Conservation (phyloP, 2,329 filamentous ascomycete species). For the Ascochyta lentis region DNA sequence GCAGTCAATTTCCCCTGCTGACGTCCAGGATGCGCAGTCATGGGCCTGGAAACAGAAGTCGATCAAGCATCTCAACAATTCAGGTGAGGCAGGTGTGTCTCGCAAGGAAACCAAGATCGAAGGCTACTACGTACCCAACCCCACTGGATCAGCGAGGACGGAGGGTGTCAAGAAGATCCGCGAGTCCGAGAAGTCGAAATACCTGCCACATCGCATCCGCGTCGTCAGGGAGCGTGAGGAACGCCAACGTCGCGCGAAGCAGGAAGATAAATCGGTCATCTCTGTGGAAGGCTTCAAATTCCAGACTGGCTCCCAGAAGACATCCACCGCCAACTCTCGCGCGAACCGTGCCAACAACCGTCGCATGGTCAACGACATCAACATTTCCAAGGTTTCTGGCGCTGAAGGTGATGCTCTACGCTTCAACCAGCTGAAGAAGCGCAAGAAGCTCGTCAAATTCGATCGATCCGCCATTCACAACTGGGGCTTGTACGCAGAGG, state of each 20-base stretch:
- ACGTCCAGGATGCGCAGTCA: slow-evolving; percentile 63
- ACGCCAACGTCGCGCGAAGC: slow-evolving; percentile 77
- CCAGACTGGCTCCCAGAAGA: slow-evolving; percentile 73
- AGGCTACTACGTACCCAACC: slow-evolving; percentile 83
- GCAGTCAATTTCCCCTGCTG: slow-evolving; percentile 53
- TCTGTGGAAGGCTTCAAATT: slow-evolving; percentile 61
- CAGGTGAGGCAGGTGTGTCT: slow-evolving; percentile 61
- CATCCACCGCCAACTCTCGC: slow-evolving; percentile 87
- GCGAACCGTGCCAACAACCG: slow-evolving; percentile 96
- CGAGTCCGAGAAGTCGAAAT: slow-evolving; percentile 97
- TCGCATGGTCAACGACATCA: slow-evolving; percentile 90
- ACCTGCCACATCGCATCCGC: slow-evolving; percentile 95
- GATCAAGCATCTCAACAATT: slow-evolving; percentile 71
- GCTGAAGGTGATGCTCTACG: slow-evolving; percentile 88
- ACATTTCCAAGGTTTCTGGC: slow-evolving; percentile 81
- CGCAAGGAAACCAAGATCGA: slow-evolving; percentile 62
- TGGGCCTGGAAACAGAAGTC: slow-evolving; percentile 77
- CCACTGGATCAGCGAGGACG: slow-evolving; percentile 84
- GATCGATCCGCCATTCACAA: slow-evolving; percentile 98
- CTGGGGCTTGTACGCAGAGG: slow-evolving; percentile 97
- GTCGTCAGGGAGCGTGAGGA: slow-evolving; percentile 91
- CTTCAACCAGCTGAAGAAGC: slow-evolving; percentile 99
- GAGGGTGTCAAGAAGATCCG: slow-evolving; percentile 95
- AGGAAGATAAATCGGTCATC: slow-evolving; percentile 57
- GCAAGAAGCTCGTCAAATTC: slow-evolving; percentile 99